Evolutionary conservation across 208 protist genomes (phyloP), one percentile per base, ranked within the genome.

Genomic region (Trypanosoma boissoni): DNA sequence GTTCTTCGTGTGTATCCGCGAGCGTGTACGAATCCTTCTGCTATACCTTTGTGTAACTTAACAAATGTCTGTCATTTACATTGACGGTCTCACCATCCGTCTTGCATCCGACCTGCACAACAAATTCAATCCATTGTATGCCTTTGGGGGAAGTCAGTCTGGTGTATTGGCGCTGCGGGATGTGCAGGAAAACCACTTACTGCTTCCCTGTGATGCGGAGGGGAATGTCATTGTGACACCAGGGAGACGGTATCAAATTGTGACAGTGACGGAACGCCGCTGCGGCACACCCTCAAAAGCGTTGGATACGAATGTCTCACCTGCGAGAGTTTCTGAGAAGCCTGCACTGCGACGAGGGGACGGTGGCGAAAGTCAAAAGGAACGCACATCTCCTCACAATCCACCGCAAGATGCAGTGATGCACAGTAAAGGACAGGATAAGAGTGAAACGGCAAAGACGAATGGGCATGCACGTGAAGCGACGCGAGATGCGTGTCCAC

Each of bases 141-240:
- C 82, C 5, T 92, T 92, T 60, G 72, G 78, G n/a, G 58, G 61
- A 10, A 46, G 39, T 20, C 7, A 28, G 23, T 56, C 46, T 12
- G 73, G 68, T 9, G 58, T 55, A 6, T 41, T 89, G 49, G 82
- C 68, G 1, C 68, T 92, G 7, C 69, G 70, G 0, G 81, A 92
- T 26, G 51, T 67, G 6, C 44, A 68, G 27, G 68, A 58, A 1
- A 70, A 74, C 8, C 55, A 83, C 21, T 32, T 93, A 20, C 71
- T 90, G 2, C 73, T 89, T 2, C 86, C 86, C 4, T 76, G 74
- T 8, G 86, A 93, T 50, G 57, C 64, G 9, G 78, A 89, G 36
- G 86, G 86, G 24, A 85, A 82, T 50, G 64, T 93, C 8, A 58
- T 79, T 41, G 81, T 90, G 9, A 75, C 62, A 2, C 86, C 86